These are phyloP conservation scores for Eimeria necatrix DNA, from an alignment of 169 alveolate species.

Conservation along the genomic window DNA sequence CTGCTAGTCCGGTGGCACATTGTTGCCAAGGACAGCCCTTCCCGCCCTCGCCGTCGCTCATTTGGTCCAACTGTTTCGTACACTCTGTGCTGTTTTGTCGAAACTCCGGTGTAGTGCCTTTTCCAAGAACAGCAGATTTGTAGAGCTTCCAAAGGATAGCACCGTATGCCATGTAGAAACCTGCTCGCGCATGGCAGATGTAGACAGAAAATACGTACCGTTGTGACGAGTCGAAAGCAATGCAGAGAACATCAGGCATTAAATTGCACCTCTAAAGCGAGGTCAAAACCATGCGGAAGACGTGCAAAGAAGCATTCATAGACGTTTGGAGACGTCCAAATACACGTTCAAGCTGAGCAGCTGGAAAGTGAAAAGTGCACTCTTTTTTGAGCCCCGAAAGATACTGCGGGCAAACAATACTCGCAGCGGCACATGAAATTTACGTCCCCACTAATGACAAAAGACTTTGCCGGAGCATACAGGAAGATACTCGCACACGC, in stretches of 20 bases:
- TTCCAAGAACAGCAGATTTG: slow-evolving; percentile 27
- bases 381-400: too few species aligned
- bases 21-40: background rate
- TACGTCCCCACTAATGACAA: too few species aligned
- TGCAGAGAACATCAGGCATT: too few species aligned
- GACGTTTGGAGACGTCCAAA: too few species aligned
- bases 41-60: background rate
- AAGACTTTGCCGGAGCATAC: background rate
- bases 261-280: too few species aligned
- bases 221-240: background rate
- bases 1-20: background rate
- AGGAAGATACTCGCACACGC: background rate
- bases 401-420: too few species aligned
- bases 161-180: slow-evolving; percentile 28
- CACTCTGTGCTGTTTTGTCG: background rate
- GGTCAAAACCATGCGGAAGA: too few species aligned
- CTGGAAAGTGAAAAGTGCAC: too few species aligned
- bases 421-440: too few species aligned
- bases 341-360: too few species aligned
- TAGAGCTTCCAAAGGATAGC: slow-evolving; percentile 43
- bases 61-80: background rate
- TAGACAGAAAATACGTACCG: background rate
- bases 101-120: background rate
- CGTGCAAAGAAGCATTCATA: too few species aligned
- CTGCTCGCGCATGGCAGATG: background rate